A percentile compares a stretch with the other conserved stretches of the same genome.
These are phyloP conservation scores for Epichloe bromicola DNA, from an alignment of 2,329 filamentous ascomycete species.

Conservation along the genomic window DNA sequence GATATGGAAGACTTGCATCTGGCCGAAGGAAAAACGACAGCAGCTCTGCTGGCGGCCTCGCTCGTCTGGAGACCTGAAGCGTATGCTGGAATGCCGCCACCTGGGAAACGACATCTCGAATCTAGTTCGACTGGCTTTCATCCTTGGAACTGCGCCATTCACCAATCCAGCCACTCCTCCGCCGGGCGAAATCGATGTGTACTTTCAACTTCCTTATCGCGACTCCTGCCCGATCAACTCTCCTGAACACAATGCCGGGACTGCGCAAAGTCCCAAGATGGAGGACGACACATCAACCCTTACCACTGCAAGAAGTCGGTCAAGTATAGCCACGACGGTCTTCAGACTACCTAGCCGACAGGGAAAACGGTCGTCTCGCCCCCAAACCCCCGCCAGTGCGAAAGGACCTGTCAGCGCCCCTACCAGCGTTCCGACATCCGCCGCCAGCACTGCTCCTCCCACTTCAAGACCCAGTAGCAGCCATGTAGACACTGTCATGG, in stretches of 20 bases:
- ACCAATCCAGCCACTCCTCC: constrained; percentile 22
- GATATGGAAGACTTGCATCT: constrained; percentile 32
- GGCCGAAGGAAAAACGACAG: constrained; percentile 30
- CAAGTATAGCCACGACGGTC: constrained; percentile 17
- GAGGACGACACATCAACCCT: constrained; percentile 18
- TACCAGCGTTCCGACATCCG: neutral
- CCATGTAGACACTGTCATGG: constrained; percentile 19
- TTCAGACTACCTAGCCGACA: constrained; percentile 21
- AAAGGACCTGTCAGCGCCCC: constrained; percentile 2
- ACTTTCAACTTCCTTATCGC: constrained; percentile 25
- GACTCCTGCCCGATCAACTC: constrained; percentile 23
- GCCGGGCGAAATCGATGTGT: constrained; percentile 25
- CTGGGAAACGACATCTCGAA: constrained; percentile 27
- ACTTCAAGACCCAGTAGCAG: neutral
- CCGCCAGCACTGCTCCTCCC: neutral
- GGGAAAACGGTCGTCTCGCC: constrained; percentile 23
- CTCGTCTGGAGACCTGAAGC: constrained; percentile 29
- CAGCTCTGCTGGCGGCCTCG: constrained; percentile 27
- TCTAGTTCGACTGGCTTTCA: constrained; percentile 30
- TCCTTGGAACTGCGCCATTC: constrained; percentile 29
- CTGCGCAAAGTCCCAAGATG: constrained; percentile 11
- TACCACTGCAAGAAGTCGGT: constrained; percentile 15
- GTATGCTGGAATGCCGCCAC: constrained; percentile 31
- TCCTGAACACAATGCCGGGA: constrained; percentile 15
- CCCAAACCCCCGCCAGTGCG: constrained; percentile 19